Base-by-base conservation (phyloP, 192 early-diverging fungal species). In the Anaeromyces robustus region DNA sequence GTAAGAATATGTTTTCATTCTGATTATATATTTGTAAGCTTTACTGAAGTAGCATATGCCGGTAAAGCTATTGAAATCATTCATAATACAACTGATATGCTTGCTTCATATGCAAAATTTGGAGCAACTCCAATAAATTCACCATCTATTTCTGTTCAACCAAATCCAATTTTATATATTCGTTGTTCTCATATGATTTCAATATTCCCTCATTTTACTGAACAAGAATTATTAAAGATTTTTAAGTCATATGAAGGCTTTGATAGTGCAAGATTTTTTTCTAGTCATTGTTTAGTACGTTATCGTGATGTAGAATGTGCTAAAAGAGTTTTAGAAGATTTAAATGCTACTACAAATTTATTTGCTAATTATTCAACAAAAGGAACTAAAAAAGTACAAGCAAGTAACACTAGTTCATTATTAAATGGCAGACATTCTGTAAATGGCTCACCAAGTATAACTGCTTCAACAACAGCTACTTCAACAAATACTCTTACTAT, bases 301-400 rank as follows among this genome's bases (percentile, higher is more conserved):
- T 88, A 87, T 82, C 80, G 82, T 29, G 85, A 83, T 68, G 80
- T 88, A 4, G 87, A 88, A 30, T 83, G 78, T 37, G 85, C 87
- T 12, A 86, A 83, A 77, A 30, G 77, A n/a, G 87, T 87, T 1
- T 80, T 88, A 19, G 87, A 88, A 83, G 87, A 88, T 78, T 78
- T 88, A 14, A 88, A 88, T 77, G 78, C 80, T 32, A 88, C 87
- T 5, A 88, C 87, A 17, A 88, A 88, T 78, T 80, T 88, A 30
- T 88, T 87, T 79, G 86, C 87, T 28, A 88, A 88, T 78, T 88
- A 88, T 80, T 88, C 87, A 29, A 88, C 85, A 9, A 88, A 88
- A 79, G 87, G 87, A 28, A 85, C 86, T n/a, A 87, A 87, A 80
- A 80, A 80, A 16, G 77, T 29, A 11, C 52, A 68, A n/a, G 52